These are phyloP conservation scores for Exophiala lecanii-corni DNA, from an alignment of 2,329 filamentous ascomycete genomes.

Conservation along the genomic window DNA sequence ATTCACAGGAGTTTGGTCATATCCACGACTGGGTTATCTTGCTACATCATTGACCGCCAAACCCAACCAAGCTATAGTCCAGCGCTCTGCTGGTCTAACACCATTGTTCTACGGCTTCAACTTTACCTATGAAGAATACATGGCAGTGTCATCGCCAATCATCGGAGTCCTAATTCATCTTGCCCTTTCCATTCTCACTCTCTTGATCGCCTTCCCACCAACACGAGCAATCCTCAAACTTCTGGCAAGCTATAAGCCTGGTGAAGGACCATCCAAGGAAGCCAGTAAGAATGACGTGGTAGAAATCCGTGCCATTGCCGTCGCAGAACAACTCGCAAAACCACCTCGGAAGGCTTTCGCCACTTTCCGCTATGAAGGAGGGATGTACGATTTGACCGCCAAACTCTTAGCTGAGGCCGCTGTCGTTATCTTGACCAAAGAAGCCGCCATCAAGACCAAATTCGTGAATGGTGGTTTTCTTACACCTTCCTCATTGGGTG, in stretches of 20 bases:
- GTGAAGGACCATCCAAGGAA: conserved; percentile 46
- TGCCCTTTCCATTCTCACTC: conserved; percentile 41
- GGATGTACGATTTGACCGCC: conserved; percentile 42
- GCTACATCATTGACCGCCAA: conserved; percentile 50
- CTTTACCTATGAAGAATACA: conserved; percentile 56
- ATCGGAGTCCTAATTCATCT: conserved; percentile 48
- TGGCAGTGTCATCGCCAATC: conserved; percentile 47
- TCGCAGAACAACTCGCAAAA: conserved; percentile 35
- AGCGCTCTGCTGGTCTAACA: conserved; percentile 57
- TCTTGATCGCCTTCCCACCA: conserved; percentile 48
- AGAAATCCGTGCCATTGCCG: conserved; percentile 44
- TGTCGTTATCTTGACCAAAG: conserved; percentile 37
- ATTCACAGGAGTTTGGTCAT: conserved; percentile 49
- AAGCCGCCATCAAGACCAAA: conserved; percentile 37
- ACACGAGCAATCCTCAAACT: conserved; percentile 48
- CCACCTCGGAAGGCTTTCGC: conserved; percentile 39
- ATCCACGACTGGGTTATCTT: conserved; percentile 55
- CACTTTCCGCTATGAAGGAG: conserved; percentile 38
- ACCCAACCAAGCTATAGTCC: conserved; percentile 54
- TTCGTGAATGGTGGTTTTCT: conserved; percentile 42
- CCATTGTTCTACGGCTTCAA: conserved; percentile 53
- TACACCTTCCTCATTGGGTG: conserved; percentile 45
- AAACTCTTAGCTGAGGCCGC: conserved; percentile 42
- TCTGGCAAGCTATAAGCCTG: conserved; percentile 45
- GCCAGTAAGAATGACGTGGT: conserved; percentile 35